Percentiles rank a stretch among this genome's conserved stretches.
Evolutionary conservation across 495 filamentous ascomycete species (phyloP).

Genomic region (Penicillium turbatum): DNA sequence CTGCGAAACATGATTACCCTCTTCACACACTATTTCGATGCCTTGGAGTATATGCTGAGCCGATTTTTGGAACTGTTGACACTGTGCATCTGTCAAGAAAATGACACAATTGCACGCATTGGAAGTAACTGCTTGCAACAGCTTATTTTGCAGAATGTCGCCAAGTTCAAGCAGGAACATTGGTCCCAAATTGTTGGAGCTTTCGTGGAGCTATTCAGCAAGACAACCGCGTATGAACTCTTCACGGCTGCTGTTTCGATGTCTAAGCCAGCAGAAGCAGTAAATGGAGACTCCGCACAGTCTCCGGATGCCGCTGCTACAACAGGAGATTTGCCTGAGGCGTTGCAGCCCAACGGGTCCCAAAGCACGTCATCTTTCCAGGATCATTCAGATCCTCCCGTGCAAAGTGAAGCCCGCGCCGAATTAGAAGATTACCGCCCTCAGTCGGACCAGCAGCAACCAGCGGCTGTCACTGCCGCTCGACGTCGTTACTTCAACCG

Average conservation of each 20-base stretch:
- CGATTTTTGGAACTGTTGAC: slow-evolving; percentile 88
- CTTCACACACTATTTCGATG: slow-evolving; percentile 97
- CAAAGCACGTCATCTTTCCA: slow-evolving; percentile 37
- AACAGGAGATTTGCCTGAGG: slow-evolving; percentile 38
- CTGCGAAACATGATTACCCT: slow-evolving; percentile 96
- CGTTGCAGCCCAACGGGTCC: slow-evolving; percentile 61
- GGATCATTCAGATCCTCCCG: slow-evolving; percentile 39
- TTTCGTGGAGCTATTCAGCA: slow-evolving; percentile 91
- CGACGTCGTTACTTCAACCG: slow-evolving; percentile 97
- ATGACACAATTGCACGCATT: slow-evolving; percentile 96
- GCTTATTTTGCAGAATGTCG: slow-evolving; percentile 90
- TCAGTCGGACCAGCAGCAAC: slow-evolving; percentile 67
- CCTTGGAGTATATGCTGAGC: slow-evolving; percentile 94
- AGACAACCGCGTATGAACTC: slow-evolving; percentile 88
- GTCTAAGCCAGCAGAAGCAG: slow-evolving; percentile 28
- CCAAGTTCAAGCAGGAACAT: slow-evolving; percentile 79
- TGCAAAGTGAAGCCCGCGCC: slow-evolving; percentile 30
- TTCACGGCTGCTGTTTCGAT: slow-evolving; percentile 78
- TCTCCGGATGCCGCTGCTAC: slow-evolving; percentile 23
- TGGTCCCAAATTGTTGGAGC: slow-evolving; percentile 92
- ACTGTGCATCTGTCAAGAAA: slow-evolving; percentile 97
- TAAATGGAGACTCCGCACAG: slow-evolving; percentile 31
- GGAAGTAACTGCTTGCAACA: slow-evolving; percentile 97
- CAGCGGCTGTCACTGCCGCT: slow-evolving; percentile 84
- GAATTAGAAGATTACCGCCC: slow-evolving; percentile 89